phyloP scores from a whole-genome alignment of 192 early-diverging fungal species.

The Linnemannia zychae region DNA sequence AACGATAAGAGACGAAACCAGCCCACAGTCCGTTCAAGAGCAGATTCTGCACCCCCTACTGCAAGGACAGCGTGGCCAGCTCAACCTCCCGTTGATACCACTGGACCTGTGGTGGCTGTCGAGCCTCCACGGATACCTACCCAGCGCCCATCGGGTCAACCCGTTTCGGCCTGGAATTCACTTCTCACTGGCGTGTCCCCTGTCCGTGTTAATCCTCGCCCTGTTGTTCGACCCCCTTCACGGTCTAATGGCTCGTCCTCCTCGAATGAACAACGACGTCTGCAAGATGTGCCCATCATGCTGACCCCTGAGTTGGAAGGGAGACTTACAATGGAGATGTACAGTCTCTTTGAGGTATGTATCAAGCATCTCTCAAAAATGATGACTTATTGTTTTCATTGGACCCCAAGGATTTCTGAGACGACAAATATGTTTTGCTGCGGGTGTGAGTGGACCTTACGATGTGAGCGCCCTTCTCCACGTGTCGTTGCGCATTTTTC shows the following conservation, averaged over 20 bases:
- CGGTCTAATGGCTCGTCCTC: neutral
- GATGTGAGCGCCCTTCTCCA: neutral
- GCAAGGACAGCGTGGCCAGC: neutral
- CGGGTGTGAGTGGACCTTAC: neutral
- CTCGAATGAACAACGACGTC: constrained; percentile 22
- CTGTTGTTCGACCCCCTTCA: neutral
- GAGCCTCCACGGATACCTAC: constrained; percentile 6
- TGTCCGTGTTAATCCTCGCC: constrained; percentile 27
- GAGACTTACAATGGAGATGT: constrained; percentile 69
- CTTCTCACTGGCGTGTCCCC: constrained; percentile 36
- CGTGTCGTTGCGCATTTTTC: neutral
- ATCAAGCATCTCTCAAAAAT: neutral
- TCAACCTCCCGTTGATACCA: neutral
- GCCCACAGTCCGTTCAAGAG: constrained; percentile 10
- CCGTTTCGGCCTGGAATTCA: constrained; percentile 21
- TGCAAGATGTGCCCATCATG: constrained; percentile 37
- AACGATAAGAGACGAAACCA: neutral
- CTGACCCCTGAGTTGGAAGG: constrained; percentile 55
- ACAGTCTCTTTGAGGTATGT: constrained; percentile 67
- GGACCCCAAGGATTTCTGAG: neutral
- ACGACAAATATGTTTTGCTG: neutral
- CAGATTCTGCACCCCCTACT: constrained; percentile 34
- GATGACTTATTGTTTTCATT: neutral
- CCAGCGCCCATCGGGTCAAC: neutral
- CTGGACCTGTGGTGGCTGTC: neutral